A percentile compares a stretch with the other conserved stretches of the same genome.
Conservation (phyloP, 148 eudicot species). For the Suaeda aralocaspica region DNA sequence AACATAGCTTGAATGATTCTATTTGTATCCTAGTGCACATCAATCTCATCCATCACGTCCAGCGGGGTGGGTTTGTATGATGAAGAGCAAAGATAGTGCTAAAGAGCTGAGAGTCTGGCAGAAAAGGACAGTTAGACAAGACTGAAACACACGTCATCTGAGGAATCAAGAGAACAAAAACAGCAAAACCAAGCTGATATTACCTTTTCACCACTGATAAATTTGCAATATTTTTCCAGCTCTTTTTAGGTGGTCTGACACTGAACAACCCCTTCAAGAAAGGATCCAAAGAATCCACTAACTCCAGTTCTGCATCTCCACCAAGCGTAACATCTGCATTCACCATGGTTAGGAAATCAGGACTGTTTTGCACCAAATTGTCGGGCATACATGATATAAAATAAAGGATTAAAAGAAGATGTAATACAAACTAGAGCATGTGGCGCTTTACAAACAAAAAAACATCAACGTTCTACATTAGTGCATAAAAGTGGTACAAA, state of each 20-base stretch:
- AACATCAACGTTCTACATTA: too few species aligned
- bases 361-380: too few species aligned
- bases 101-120: conserved; percentile 90
- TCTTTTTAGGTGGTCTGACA: conserved; percentile 96
- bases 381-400: background rate
- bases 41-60: conserved; percentile 98
- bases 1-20: background rate
- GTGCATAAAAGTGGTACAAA: too few species aligned
- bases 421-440: background rate
- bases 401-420: background rate
- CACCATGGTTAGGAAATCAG: conserved; percentile 8
- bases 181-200: background rate
- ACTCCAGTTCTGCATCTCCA: conserved; percentile 95
- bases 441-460: too few species aligned
- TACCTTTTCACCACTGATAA: conserved; percentile 99
- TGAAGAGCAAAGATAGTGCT: conserved; percentile 97
- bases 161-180: background rate
- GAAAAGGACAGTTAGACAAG: background rate
- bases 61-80: conserved; percentile 98
- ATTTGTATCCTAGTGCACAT: conserved; percentile 76
- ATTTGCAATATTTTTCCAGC: conserved; percentile 97
- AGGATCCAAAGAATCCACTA: conserved; percentile 98
- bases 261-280: conserved; percentile 96
- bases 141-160: background rate
- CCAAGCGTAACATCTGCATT: conserved; percentile 94